These are phyloP conservation scores for Powellomyces hirtus DNA, from an alignment of 192 early-diverging fungal genomes.

Conservation along the genomic window DNA sequence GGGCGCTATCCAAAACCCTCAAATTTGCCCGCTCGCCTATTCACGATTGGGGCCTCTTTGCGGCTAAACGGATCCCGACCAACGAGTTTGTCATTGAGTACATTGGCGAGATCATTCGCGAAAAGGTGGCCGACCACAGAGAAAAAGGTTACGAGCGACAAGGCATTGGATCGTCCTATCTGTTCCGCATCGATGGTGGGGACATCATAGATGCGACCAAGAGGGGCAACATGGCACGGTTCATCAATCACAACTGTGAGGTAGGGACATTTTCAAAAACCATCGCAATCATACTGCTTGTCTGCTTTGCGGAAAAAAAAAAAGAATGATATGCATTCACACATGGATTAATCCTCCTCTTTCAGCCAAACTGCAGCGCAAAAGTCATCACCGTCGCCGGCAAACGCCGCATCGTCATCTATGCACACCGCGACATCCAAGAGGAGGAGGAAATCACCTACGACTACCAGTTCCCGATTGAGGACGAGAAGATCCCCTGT, in stretches of 20 bases:
- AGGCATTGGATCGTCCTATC: constrained; percentile 90
- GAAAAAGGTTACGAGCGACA: constrained; percentile 91
- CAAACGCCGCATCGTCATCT: constrained; percentile 96
- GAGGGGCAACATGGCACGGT: constrained; percentile 94
- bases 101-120: constrained; percentile 93
- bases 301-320: not conserved
- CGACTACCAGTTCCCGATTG: constrained; percentile 95
- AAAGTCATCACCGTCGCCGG: constrained; percentile 90
- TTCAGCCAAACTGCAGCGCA: constrained; percentile 95
- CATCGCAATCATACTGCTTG: too few relatives aligned
- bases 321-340: too few relatives aligned
- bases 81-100: constrained; percentile 99
- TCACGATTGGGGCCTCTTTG: constrained; percentile 99
- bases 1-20: constrained; percentile 70
- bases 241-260: constrained; percentile 98
- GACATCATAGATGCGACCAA: constrained; percentile 97
- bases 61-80: constrained; percentile 86
- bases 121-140: constrained; percentile 90
- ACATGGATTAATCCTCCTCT: not conserved
- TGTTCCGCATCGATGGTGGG: constrained; percentile 95
- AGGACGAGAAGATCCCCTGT: constrained; percentile 97
- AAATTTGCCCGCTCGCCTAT: constrained; percentile 91
- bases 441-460: constrained; percentile 98
- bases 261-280: too few relatives aligned
- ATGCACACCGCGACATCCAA: constrained; percentile 91